Evolutionary conservation across 2,329 filamentous ascomycete species (phyloP), one percentile per base, ranked within the genome.

Genomic region (Alternaria arborescens): DNA sequence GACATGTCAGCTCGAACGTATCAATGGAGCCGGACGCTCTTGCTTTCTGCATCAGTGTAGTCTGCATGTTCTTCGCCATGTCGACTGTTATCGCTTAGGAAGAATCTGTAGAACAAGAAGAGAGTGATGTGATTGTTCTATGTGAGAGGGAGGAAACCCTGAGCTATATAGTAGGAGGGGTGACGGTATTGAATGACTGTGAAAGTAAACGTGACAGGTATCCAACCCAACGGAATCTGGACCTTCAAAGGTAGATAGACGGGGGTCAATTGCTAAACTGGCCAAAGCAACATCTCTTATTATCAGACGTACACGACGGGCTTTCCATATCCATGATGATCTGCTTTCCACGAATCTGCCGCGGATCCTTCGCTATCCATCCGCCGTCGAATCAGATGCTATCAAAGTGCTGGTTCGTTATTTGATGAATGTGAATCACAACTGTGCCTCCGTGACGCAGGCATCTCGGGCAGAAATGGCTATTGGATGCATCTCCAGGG

Each of bases 31-130:
- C 52, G 1, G 56, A 44, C 4, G 46, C 28, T 38, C 66, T 65
- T 7, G 66, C 64, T 38, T 54, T 57, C 12, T 53, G 40, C 52
- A 68, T 62, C 26, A 68, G 36, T 18, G 7, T n/a, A 8, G 22
- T 56, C 46, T 66, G 64, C 12, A n/a, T 20, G 32, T 52, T 66
- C 5, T 46, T 42, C 22, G 16, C 38, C 52, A 55, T 60, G 3
- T 36, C 12, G 30, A n/a, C 46, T 30, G 34, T n/a, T 5, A 18
- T 8, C 8, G 7, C 12, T 24, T 22, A 36, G 40, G 40, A 22
- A 41, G n/a, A 26, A 2, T 26, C 24, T 8, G 24, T 26, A 26
- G 5, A 26, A 26, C 0, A 26, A 26, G 2, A 26, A 26, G 24
- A 26, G 24, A 26, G 24, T 26, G 24, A 26, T 26, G 24, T 26